These are phyloP conservation scores for Globisporangium sylvaticum DNA, from an alignment of 352 stramenopile genomes.

Conservation along the genomic window DNA sequence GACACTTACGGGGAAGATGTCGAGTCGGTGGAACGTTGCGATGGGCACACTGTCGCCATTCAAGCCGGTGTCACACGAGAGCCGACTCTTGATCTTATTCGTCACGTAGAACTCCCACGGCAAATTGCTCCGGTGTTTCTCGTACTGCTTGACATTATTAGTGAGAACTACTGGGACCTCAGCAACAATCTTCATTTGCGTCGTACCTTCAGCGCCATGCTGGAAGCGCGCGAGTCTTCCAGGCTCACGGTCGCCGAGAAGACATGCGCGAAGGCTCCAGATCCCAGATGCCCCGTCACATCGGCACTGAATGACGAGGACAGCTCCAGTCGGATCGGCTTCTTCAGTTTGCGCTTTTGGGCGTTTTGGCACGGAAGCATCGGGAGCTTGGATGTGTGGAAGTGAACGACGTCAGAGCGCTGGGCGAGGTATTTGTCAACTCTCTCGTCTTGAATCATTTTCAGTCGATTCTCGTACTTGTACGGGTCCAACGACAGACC, in stretches of 20 bases:
- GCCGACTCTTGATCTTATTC: conserved; percentile 40
- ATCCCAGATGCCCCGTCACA: conserved; percentile 56
- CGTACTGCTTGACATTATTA: conserved; percentile 34
- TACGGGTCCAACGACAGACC: conserved; percentile 47
- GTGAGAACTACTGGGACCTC: background rate
- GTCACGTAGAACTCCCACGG: conserved; percentile 81
- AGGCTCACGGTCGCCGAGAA: conserved; percentile 49
- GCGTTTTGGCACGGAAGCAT: conserved; percentile 39
- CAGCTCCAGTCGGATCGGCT: conserved; percentile 32
- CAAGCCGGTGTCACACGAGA: conserved; percentile 23
- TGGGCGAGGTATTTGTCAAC: conserved; percentile 47
- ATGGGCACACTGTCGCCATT: conserved; percentile 27
- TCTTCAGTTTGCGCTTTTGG: conserved; percentile 55
- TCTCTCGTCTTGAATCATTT: conserved; percentile 34
- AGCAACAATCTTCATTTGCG: background rate
- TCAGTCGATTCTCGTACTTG: conserved; percentile 36
- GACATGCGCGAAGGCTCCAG: conserved; percentile 72
- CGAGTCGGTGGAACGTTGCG: conserved; percentile 39
- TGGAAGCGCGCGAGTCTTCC: conserved; percentile 16
- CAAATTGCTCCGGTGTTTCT: conserved; percentile 64
- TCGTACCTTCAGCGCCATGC: conserved; percentile 66
- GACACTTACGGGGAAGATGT: conserved; percentile 51
- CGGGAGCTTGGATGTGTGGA: conserved; percentile 51
- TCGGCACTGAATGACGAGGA: conserved; percentile 32
- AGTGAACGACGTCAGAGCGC: conserved; percentile 38